Conservation (phyloP, 495 filamentous ascomycete species). For the Sabuloglossum arenarium region DNA sequence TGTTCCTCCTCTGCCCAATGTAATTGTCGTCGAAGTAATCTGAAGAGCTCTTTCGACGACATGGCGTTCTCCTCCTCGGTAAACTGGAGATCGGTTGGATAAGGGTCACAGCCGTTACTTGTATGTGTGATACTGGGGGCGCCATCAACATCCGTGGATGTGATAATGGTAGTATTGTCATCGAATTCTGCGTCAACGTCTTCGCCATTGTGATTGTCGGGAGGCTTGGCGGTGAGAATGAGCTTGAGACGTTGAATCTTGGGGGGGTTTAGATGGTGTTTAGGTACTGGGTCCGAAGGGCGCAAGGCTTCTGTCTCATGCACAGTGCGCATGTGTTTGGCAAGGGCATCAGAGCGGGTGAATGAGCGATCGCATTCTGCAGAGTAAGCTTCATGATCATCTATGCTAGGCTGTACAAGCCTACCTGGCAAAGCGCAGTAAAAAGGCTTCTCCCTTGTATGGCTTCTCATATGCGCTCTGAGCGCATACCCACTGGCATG, state of each 20-base stretch:
- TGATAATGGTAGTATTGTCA: conserved; percentile 24
- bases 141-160: conserved; percentile 5
- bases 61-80: conserved; percentile 49
- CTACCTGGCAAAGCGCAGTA: conserved; percentile 86
- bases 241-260: conserved; percentile 46
- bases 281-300: conserved; percentile 69
- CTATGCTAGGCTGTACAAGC: conserved; percentile 1
- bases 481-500: conserved; percentile 92
- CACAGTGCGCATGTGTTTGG: conserved; percentile 97
- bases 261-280: conserved; percentile 39
- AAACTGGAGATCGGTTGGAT: conserved; percentile 45
- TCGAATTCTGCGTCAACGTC: conserved; percentile 30
- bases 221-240: conserved; percentile 13
- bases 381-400: background rate
- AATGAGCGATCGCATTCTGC: conserved; percentile 94
- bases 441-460: conserved; percentile 95
- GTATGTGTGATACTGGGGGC: background rate
- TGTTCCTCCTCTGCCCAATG: conserved; percentile 61
- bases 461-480: conserved; percentile 90
- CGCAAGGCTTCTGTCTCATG: conserved; percentile 90
- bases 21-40: conserved; percentile 54
- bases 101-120: conserved; percentile 11
- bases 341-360: conserved; percentile 86
- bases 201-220: conserved; percentile 19
- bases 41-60: conserved; percentile 45